phyloP scores from a whole-genome alignment of 2,329 filamentous ascomycete species.

The Thermothelomyces thermophilus region DNA sequence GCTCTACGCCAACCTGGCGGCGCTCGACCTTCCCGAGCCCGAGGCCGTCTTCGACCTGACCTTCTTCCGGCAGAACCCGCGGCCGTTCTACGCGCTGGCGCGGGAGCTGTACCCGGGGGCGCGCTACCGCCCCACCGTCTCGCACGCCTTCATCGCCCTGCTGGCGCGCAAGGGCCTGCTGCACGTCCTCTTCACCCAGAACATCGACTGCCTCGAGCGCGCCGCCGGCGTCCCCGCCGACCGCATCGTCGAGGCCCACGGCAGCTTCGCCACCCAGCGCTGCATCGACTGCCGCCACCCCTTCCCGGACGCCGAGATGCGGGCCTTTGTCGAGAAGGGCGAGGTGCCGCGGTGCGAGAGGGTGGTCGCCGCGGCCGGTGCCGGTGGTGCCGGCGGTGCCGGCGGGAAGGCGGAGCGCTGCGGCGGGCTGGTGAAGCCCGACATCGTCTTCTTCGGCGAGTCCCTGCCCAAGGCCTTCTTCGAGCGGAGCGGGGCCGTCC shows the following conservation, averaged over 20 bases:
- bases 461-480: conserved; percentile 57
- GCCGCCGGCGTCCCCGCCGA: conserved; percentile 75
- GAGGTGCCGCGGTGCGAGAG: conserved; percentile 63
- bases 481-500: conserved; percentile 45
- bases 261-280: conserved; percentile 83
- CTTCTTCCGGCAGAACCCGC: conserved; percentile 78
- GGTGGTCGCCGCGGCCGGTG: not conserved
- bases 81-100: conserved; percentile 87
- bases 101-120: conserved; percentile 85
- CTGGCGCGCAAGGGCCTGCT: conserved; percentile 73
- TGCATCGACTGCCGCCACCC: conserved; percentile 78
- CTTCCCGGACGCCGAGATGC: conserved; percentile 71
- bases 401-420: conserved; percentile 45
- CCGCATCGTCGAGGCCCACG: conserved; percentile 87
- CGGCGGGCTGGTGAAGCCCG: conserved; percentile 78
- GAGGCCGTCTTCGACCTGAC: conserved; percentile 92
- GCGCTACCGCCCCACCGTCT: conserved; percentile 75
- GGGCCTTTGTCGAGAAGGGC: conserved; percentile 56
- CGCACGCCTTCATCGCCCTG: conserved; percentile 81
- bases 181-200: conserved; percentile 88
- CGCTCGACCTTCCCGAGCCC: conserved; percentile 77
- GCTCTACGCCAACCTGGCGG: conserved; percentile 84
- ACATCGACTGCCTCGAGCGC: conserved; percentile 92
- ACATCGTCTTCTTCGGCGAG: conserved; percentile 90
- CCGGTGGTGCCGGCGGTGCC: too few relatives aligned